Conservation (phyloP, 495 filamentous ascomycete genomes). For the Tricharina praecox region DNA sequence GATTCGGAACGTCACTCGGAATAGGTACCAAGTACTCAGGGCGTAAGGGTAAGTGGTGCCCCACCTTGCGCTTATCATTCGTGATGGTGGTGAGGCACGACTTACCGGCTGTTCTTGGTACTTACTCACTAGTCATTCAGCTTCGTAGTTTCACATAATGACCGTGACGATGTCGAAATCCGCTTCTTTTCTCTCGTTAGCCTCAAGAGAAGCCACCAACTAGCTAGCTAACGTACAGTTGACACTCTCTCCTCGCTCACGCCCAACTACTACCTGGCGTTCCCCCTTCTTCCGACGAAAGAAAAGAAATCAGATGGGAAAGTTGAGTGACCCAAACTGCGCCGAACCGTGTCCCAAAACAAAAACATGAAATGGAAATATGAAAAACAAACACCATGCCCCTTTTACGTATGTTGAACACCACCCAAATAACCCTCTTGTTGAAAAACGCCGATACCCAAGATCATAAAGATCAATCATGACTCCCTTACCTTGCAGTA, state of each 20-base stretch:
- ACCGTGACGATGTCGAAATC: background rate
- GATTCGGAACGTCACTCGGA: no score
- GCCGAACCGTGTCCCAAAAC: background rate
- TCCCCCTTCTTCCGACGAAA: background rate
- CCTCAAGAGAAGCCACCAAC: conserved; percentile 2
- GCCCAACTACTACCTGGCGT: background rate
- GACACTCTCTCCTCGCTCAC: no score
- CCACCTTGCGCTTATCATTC: no score
- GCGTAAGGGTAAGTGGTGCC: no score
- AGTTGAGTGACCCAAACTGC: conserved; percentile 7
- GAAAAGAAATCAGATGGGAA: conserved; percentile 3
- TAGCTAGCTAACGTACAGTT: background rate
- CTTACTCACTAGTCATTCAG: no score
- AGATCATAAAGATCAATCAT: background rate
- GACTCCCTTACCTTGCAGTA: background rate
- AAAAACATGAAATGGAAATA: conserved; percentile 1
- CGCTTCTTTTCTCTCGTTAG: background rate
- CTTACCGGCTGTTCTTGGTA: no score
- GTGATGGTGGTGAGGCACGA: no score
- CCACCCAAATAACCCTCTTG: background rate
- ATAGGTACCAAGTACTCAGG: no score
- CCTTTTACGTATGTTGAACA: conserved; percentile 1
- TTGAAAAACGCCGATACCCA: conserved; percentile 10
- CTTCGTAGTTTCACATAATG: background rate
- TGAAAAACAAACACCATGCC: conserved; percentile 6